Conservation (phyloP, 129 eudicot genomes). For the Pittosporum tobira region DNA sequence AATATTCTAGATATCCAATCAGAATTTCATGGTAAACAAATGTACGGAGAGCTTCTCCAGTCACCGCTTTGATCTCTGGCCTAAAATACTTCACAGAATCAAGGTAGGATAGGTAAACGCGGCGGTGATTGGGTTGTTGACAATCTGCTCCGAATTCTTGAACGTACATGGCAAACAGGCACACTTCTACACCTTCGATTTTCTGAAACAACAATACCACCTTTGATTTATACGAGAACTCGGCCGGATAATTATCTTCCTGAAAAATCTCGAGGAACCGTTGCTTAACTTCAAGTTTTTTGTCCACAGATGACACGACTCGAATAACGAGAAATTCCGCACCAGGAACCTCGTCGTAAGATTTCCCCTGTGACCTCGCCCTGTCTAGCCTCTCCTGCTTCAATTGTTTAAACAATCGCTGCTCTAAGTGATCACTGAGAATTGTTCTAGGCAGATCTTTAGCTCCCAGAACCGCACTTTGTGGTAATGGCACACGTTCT, state of each 20-base stretch:
- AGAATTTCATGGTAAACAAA: slow-evolving; percentile 96
- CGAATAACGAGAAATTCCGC: slow-evolving; percentile 87
- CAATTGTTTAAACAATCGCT: slow-evolving; percentile 45
- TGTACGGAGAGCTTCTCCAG: slow-evolving; percentile 97
- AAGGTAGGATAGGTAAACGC: slow-evolving; percentile 87
- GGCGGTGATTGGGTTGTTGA: slow-evolving; percentile 87
- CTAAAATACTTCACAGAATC: slow-evolving; percentile 95
- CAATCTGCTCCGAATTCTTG: slow-evolving; percentile 93
- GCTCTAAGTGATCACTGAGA: slow-evolving; percentile 86
- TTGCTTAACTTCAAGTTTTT: slow-evolving; percentile 80
- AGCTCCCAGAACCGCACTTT: slow-evolving; percentile 16
- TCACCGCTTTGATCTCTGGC: slow-evolving; percentile 77
- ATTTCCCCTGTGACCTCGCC: slow-evolving; percentile 69
- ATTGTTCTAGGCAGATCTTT: slow-evolving; percentile 68
- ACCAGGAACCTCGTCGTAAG: slow-evolving; percentile 87
- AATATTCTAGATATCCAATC: slow-evolving; percentile 88
- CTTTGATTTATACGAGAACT: slow-evolving; percentile 87
- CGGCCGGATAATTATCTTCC: slow-evolving; percentile 78
- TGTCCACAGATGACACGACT: slow-evolving; percentile 95
- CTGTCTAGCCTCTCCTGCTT: slow-evolving; percentile 73
- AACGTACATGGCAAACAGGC: slow-evolving; percentile 96
- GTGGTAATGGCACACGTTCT: slow-evolving; percentile 13
- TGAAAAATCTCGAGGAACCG: slow-evolving; percentile 79
- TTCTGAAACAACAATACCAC: slow-evolving; percentile 81
- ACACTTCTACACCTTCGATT: slow-evolving; percentile 97